Base-by-base conservation (phyloP, 768 basidiomycete species). In the Tulasnella sp. region DNA sequence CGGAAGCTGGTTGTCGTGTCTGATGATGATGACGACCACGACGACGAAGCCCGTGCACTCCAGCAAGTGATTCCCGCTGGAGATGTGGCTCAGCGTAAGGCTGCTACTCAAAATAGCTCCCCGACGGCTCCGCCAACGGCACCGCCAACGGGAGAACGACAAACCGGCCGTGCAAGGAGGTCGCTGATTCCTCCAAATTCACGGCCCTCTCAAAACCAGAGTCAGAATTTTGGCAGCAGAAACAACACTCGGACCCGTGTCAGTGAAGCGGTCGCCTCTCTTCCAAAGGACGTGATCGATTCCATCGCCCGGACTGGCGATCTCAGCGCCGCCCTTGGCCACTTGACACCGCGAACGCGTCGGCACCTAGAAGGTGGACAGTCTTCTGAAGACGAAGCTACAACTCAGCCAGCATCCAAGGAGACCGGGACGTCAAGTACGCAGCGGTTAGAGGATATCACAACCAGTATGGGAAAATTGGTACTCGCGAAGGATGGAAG, bases 311-410 rank as follows among this genome's bases (percentile, higher is more conserved):
- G 41, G n/a, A 42, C 74, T 40, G 74, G 74, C 22, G 46, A 75
- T 20, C 74, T 75, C 42, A 50, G 46, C 41, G 42, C 37, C 28
- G 74, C 74, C n/a, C 74, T 75, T 41, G 42, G 37, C 37, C 46
- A 75, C 46, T 40, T 75, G n/a, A 42, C 74, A 75, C 74, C 74
- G 28, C 34, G 28, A 41, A 75, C 74, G n/a, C 60, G 60, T 64
- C 60, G n/a, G 12, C 60, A 64, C 16, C 8, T 64, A 28, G 60
- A 11, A 64, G 60, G 50, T 22, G 50, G 31, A 64, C 28, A 64
- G 11, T 8, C 28, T 16, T 64, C 60, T 64, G 28, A 75, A 50
- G 37, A 40, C 34, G 37, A 75, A 50, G 11, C 28, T 75, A 28
- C 41, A 42, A 3, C 42, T 42, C 74, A 8, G n/a, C 37, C n/a